Evolutionary conservation across 1,284 basidiomycete genomes (phyloP).

Genomic region (Leccinum subfulvum): DNA sequence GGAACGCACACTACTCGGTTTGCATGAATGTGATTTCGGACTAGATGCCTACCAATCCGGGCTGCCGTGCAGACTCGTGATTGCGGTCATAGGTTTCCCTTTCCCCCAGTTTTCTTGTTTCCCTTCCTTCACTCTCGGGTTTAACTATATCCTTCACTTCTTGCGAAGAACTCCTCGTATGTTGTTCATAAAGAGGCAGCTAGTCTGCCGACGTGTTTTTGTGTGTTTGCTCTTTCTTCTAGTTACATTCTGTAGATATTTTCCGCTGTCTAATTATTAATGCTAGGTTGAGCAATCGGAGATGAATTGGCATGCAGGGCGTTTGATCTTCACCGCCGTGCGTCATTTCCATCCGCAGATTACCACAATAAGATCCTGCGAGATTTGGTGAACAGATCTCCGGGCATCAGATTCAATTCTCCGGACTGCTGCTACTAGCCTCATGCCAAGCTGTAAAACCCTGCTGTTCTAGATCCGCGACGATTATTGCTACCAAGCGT

Average conservation of each 20-base stretch:
- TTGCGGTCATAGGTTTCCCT: background rate
- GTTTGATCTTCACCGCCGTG: background rate
- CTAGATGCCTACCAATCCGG: background rate
- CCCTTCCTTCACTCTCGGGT: background rate
- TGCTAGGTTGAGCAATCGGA: conserved; percentile 1
- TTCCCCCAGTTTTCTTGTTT: background rate
- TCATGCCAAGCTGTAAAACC: conserved; percentile 30
- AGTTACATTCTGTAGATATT: background rate
- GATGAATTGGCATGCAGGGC: background rate
- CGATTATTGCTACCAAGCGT: background rate
- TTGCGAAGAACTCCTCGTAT: background rate
- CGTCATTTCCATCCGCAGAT: conserved; percentile 8
- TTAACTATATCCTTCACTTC: background rate
- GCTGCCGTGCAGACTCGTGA: background rate
- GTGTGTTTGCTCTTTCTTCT: background rate
- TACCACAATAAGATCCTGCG: background rate
- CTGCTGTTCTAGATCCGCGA: background rate
- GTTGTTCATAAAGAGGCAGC: conserved; percentile 8
- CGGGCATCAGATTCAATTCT: conserved; percentile 10
- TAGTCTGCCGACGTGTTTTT: conserved; percentile 10
- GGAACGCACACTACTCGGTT: conserved; percentile 19
- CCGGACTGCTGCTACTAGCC: conserved; percentile 5
- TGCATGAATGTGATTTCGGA: conserved; percentile 8
- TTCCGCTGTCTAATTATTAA: background rate
- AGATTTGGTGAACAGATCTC: background rate